Base-by-base conservation (phyloP, 441 rosid genomes). In the Caryocar brasiliense region DNA sequence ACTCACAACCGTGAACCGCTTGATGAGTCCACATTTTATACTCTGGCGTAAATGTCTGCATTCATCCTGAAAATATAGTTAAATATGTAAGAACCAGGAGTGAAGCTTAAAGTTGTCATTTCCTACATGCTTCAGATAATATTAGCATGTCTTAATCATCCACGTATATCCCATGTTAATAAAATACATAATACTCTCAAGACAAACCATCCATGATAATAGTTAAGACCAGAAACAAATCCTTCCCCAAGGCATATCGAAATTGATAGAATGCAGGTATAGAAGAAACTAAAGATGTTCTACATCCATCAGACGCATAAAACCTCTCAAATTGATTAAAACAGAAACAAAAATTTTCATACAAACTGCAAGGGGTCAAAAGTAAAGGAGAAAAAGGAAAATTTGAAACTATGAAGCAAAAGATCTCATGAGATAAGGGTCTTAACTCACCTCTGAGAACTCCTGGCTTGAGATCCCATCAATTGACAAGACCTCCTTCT, bases 401-500 rank as follows among this genome's bases (percentile, higher is more conserved):
- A 33, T 17, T 20, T 7, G 19, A 6, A 43, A 24, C 11, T 39
- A 34, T 10, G 18, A 17, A 24, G 24, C 33, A 25, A 49, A 59
- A 20, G 7, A 23, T 22, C 40, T 18, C 35, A 28, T n/a, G 24
- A 17, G 35, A 34, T 37, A 55, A 35, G 33, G 66, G 32, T 35
- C 20, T 12, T 50, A 34, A 58, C 51, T 69, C 64, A 93, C 99
- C 99, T 86, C 87, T 36, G 96, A 74, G 73, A 93, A 85, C 39
- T 86, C 86, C 58, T 93, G 87, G 66, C 85, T 74, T 51, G 99
- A 89, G 56, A 93, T 77, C 45, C 49, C 85, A 65, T 78, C 73
- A 53, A 93, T 78, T 36, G 94, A 70, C 49, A 86, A 56, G 56
- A 77, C 65, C 73, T 89, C 97, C 61, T 80, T 82, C 77, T 77